Evolutionary conservation across 345 rosid genomes (phyloP).

Genomic region (Hibiscus mutabilis): DNA sequence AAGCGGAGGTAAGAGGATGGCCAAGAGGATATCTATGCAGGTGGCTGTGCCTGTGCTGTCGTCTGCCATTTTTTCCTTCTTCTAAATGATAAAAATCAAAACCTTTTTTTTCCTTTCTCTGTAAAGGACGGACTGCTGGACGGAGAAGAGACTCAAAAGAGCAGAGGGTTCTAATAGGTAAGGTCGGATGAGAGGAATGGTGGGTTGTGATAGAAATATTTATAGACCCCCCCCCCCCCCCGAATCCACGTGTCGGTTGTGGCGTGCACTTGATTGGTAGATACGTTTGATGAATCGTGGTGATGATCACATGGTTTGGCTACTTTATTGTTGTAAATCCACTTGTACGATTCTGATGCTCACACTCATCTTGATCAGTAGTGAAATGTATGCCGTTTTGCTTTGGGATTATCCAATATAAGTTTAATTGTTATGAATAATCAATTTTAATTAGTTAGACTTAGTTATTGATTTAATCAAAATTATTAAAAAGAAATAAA

Average conservation of each 20-base stretch:
- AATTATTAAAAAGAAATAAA: too few relatives aligned
- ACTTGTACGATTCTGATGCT: too few relatives aligned
- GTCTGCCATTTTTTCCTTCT: constrained; percentile 11
- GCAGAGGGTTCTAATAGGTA: neutral
- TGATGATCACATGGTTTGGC: neutral
- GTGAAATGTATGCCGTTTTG: neutral
- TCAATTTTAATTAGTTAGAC: too few relatives aligned
- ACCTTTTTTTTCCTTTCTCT: neutral
- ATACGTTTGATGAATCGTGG: neutral
- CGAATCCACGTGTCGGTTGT: neutral
- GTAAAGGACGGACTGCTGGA: neutral
- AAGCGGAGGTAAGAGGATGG: constrained; percentile 44
- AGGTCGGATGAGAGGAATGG: neutral
- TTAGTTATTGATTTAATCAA: too few relatives aligned
- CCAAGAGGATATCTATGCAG: constrained; percentile 35
- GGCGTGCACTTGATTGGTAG: neutral
- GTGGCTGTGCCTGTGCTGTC: constrained; percentile 24
- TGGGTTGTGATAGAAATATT: neutral
- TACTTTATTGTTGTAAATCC: neutral
- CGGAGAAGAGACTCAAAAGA: neutral
- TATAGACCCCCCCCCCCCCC: neutral
- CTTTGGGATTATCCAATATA: neutral
- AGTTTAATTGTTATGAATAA: too few relatives aligned
- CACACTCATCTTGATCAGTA: too few relatives aligned
- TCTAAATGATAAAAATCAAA: neutral